phyloP scores from a whole-genome alignment of 2,329 filamentous ascomycete genomes.

The Ophiostoma angusticollis region DNA sequence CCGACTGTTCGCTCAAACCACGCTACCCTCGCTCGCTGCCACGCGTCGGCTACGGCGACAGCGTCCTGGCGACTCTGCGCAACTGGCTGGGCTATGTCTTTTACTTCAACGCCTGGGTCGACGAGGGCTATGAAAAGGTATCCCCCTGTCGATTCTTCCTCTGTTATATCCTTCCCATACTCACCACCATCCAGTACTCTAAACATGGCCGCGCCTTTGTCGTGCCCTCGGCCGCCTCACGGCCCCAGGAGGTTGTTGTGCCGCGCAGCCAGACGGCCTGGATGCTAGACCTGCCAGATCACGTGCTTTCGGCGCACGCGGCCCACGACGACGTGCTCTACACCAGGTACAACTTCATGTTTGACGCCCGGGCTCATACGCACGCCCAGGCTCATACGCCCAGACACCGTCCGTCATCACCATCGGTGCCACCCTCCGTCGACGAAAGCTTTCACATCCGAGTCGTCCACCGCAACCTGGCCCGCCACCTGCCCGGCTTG shows the following conservation, averaged over 20 bases:
- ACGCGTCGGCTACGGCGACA: slow-evolving; percentile 26
- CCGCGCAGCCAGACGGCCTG: slow-evolving; percentile 30
- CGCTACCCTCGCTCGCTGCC: slow-evolving; percentile 28
- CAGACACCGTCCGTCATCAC: background rate
- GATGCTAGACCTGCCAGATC: slow-evolving; percentile 35
- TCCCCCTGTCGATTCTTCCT: background rate
- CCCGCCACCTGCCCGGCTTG: slow-evolving; percentile 26
- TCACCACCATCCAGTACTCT: slow-evolving; percentile 24
- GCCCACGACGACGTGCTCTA: slow-evolving; percentile 34
- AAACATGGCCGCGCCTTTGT: slow-evolving; percentile 29
- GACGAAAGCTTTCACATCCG: slow-evolving; percentile 26
- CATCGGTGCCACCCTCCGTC: background rate
- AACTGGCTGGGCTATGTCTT: slow-evolving; percentile 28
- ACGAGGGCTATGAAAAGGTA: slow-evolving; percentile 31
- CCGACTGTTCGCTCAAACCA: slow-evolving; percentile 28
- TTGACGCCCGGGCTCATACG: slow-evolving; percentile 17
- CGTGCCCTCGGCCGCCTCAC: slow-evolving; percentile 27
- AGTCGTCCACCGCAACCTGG: slow-evolving; percentile 31
- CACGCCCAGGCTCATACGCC: background rate
- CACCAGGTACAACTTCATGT: slow-evolving; percentile 30
- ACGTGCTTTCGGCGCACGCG: slow-evolving; percentile 26
- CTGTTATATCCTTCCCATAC: background rate
- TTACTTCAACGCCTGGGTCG: slow-evolving; percentile 27
- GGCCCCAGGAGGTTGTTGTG: slow-evolving; percentile 31
- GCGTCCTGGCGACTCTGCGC: slow-evolving; percentile 24